phyloP scores from a whole-genome alignment of 768 basidiomycete genomes.

The Phanerodontia chrysosporium region DNA sequence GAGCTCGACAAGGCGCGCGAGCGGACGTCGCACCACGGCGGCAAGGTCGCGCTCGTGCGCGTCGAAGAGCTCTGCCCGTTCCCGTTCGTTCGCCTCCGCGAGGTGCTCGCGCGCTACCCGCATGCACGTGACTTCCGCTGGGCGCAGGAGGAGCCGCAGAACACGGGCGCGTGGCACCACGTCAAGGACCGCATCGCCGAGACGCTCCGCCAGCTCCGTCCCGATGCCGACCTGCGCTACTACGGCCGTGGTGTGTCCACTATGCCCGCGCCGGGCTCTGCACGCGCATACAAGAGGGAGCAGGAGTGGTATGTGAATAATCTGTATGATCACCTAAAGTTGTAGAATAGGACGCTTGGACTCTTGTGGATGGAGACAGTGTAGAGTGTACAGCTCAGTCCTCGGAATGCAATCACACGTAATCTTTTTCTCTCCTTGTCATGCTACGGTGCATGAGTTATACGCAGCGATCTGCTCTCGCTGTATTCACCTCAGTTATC shows the following conservation, averaged over 20 bases:
- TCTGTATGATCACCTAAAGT: too few species aligned
- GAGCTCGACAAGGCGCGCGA: conserved; percentile 73
- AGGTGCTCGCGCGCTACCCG: conserved; percentile 43
- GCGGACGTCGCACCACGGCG: conserved; percentile 18
- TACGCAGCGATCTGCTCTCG: too few species aligned
- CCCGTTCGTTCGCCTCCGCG: conserved; percentile 58
- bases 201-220: background rate
- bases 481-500: too few species aligned
- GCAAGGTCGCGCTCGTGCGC: conserved; percentile 60
- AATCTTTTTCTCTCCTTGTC: too few species aligned
- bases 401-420: too few species aligned
- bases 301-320: background rate
- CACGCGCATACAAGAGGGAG: background rate
- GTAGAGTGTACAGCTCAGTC: too few species aligned
- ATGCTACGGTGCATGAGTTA: too few species aligned
- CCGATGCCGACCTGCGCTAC: background rate
- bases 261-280: background rate
- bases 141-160: conserved; percentile 57
- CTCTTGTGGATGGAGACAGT: too few species aligned
- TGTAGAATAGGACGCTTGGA: too few species aligned
- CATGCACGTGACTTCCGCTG: conserved; percentile 46
- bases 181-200: background rate
- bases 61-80: conserved; percentile 87
- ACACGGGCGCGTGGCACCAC: background rate
- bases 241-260: background rate